Base-by-base conservation (phyloP, 257 asterid species). In the Pogostemon cablin region DNA sequence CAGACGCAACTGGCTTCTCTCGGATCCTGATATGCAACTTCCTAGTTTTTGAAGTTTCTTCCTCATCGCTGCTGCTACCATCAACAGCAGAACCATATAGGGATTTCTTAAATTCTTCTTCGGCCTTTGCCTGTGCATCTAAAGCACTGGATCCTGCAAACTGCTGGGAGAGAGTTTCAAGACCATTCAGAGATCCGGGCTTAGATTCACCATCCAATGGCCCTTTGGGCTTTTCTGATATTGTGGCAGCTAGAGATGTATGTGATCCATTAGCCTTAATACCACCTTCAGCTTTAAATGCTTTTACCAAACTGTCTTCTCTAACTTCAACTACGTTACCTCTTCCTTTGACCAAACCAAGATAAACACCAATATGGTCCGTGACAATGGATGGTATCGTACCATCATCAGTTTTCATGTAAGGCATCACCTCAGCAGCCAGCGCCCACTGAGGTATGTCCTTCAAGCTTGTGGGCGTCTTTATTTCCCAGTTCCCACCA, bases 401-500 rank as follows among this genome's bases (percentile, higher is more conserved):
- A 7, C 97, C 99, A 69, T 95, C 98, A 76, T 95, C 99, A 17
- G 98, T 95, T 85, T 82, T 91, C 99, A 95, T 95, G 82, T 91
- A 95, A 62, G 99, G 99, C 95, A 87, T 89, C 71, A 95, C 99
- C 84, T 95, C 98, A 77, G 98, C 96, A 77, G 99, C 99, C 72
- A 95, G 85, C 58, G 87, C 97, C 99, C 99, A 95, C 80, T 91
- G 98, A 66, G 99, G 99, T 80, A 95, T 91, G 86, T 86, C 88
- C 87, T 91, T 95, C 86, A 95, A 78, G 84, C 86, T 89, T 39
- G 81, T 82, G 57, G 98, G 96, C 4, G 98, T 95, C 77, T 95
- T 95, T 53, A 95, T 89, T 74, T 95, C 99, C 99, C 98, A 95
- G 86, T 95, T 95, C 64, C 99, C 99, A 72, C 99, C 99, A 48